Conservation (phyloP, 257 asterid genomes). For the Jaltomata sinuosa region DNA sequence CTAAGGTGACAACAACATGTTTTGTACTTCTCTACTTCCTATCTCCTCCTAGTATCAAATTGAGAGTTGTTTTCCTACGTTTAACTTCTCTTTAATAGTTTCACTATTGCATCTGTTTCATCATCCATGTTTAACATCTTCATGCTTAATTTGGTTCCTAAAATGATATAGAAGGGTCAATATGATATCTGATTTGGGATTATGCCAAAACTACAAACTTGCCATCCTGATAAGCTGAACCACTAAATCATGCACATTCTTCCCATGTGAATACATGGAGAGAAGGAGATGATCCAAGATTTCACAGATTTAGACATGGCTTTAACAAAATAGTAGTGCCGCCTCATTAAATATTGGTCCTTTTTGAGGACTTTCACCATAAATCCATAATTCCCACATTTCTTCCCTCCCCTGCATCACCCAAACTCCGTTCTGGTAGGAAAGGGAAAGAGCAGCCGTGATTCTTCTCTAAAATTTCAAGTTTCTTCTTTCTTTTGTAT, state of each 20-base stretch:
- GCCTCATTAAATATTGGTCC: neutral
- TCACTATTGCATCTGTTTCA: neutral
- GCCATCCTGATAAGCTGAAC: neutral
- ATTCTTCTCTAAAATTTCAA: neutral
- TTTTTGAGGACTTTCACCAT: neutral
- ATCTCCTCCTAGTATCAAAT: neutral
- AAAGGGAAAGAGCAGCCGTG: neutral
- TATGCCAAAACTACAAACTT: neutral
- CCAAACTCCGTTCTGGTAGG: neutral
- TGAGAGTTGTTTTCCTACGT: neutral
- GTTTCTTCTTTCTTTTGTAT: neutral
- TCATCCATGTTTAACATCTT: neutral
- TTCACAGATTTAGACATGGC: neutral
- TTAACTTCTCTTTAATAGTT: neutral
- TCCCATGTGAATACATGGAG: neutral
- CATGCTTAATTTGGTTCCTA: conserved; percentile 9
- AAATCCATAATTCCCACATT: neutral
- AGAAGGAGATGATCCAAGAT: neutral
- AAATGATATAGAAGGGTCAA: neutral
- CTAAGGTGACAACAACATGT: conserved; percentile 48
- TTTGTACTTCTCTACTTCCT: neutral
- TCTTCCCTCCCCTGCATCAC: neutral
- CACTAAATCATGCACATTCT: neutral
- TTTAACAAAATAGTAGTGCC: neutral
- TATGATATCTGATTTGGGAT: neutral